These are phyloP conservation scores for Protoeuglena noctilucae DNA, from an alignment of 139 green algal species.

Conservation along the genomic window DNA sequence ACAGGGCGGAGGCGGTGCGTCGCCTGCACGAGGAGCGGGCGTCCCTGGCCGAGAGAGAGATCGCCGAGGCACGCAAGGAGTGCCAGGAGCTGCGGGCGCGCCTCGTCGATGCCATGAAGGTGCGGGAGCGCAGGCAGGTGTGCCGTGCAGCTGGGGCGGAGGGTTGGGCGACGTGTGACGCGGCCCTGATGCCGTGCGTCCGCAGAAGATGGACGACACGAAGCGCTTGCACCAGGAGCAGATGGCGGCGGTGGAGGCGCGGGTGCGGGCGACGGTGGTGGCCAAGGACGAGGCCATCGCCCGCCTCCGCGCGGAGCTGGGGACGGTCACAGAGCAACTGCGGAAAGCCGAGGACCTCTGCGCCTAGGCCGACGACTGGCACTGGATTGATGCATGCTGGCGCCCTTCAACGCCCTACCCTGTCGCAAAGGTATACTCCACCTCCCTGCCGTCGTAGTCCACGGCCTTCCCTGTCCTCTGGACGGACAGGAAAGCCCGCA, in stretches of 20 bases:
- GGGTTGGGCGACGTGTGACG: background rate
- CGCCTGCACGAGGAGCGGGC: too few species aligned
- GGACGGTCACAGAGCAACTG: too few species aligned
- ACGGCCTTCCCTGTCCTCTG: conserved; percentile 12
- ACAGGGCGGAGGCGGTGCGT: too few species aligned
- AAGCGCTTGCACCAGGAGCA: conserved; percentile 3
- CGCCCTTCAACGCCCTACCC: too few species aligned
- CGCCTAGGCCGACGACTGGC: too few species aligned
- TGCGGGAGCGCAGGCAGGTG: too few species aligned
- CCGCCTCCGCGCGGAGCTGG: conserved; percentile 12
- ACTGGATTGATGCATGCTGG: too few species aligned
- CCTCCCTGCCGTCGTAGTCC: conserved; percentile 22
- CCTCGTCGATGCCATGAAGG: background rate
- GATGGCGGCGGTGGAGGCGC: conserved; percentile 9
- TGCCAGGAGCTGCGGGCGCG: background rate
- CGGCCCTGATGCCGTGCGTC: too few species aligned
- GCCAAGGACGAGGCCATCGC: conserved; percentile 16
- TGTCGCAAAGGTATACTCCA: conserved; percentile 10
- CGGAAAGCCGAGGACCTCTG: too few species aligned
- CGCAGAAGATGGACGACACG: background rate
- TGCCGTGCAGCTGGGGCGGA: background rate
- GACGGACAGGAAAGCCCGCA: conserved; percentile 25
- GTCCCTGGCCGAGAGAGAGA: background rate
- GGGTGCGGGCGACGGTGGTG: conserved; percentile 9
- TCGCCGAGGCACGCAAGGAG: background rate